A percentile compares a stretch with the other conserved stretches of the same genome.
Evolutionary conservation across 129 eudicot genomes (phyloP).

Genomic region (Helianthus annuus): HanXRQr2.0-SUNRISE NC_035444.2:110181453-110181952

Average conservation of each 20-base stretch:
- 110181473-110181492: too few species aligned
- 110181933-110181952: constrained; percentile 90
- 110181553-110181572: too few species aligned
- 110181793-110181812: constrained; percentile 34
- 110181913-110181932: constrained; percentile 74
- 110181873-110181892: constrained; percentile 45
- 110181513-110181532: too few species aligned
- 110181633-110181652: constrained; percentile 40
- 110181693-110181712: constrained; percentile 42
- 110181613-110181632: constrained; percentile 45
- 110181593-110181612: not conserved
- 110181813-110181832: constrained; percentile 41
- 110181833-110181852: too few species aligned
- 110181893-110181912: constrained; percentile 56
- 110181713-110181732: constrained; percentile 42
- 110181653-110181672: constrained; percentile 45
- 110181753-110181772: constrained; percentile 40
- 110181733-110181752: constrained; percentile 37
- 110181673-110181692: constrained; percentile 44
- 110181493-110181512: too few species aligned
- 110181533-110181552: too few species aligned
- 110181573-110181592: too few species aligned
- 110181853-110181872: not conserved
- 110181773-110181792: constrained; percentile 43
- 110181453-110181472: too few species aligned